A percentile compares a stretch with the other conserved stretches of the same genome.
phyloP scores from a whole-genome alignment of 148 eudicot genomes.

The Heliamphora exappendiculata region DNA sequence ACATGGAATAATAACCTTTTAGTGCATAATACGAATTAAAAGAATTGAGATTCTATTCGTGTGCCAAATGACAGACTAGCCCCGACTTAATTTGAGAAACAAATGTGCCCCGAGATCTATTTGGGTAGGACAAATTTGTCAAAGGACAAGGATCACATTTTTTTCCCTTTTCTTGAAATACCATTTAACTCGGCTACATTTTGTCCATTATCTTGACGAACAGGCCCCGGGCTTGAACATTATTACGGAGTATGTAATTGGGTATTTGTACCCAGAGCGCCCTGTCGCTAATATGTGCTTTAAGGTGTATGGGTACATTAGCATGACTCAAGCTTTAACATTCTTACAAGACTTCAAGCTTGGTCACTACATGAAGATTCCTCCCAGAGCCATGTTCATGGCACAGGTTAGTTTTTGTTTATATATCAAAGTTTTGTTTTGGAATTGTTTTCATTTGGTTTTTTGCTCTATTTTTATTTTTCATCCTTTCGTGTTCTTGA shows the following conservation, averaged over 20 bases:
- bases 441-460: too few species aligned
- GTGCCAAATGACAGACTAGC: too few species aligned
- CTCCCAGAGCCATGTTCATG: slow-evolving; percentile 71
- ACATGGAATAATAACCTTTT: too few species aligned
- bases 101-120: too few species aligned
- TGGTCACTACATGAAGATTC: slow-evolving; percentile 92
- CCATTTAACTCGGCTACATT: not conserved
- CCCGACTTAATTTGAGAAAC: too few species aligned
- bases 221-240: slow-evolving; percentile 80
- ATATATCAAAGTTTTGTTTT: not conserved
- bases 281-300: slow-evolving; percentile 88
- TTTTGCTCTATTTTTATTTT: too few species aligned
- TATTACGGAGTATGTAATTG: slow-evolving; percentile 74
- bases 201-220: not conserved
- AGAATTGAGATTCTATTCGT: too few species aligned
- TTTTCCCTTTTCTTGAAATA: too few species aligned
- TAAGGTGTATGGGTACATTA: slow-evolving; percentile 80
- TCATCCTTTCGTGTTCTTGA: too few species aligned
- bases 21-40: too few species aligned
- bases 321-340: slow-evolving; percentile 68
- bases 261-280: slow-evolving; percentile 60
- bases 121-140: too few species aligned
- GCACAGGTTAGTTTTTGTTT: slow-evolving; percentile 40
- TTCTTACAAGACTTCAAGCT: slow-evolving; percentile 66
- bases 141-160: too few species aligned